phyloP scores from a whole-genome alignment of 805 yeast species.

The Groenewaldozyma salmanticensis region DNA sequence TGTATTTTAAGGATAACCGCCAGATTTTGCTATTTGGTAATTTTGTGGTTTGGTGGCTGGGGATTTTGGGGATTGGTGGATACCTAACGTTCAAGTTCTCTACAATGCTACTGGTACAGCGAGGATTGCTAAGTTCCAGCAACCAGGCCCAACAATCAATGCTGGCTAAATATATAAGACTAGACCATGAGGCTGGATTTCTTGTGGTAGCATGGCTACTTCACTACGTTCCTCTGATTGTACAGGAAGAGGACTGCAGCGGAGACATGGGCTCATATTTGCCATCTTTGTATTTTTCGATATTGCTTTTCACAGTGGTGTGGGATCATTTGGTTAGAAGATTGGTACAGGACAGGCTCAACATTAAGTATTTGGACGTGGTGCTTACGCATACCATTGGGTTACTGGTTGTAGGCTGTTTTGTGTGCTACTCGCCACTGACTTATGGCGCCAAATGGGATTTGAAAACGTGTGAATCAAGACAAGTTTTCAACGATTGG shows the following conservation, averaged over 20 bases:
- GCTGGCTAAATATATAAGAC: constrained; percentile 34
- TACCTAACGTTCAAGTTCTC: constrained; percentile 10
- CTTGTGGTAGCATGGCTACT: constrained; percentile 61
- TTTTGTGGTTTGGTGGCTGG: constrained; percentile 9
- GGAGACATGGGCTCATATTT: constrained; percentile 58
- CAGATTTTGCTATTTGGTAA: constrained; percentile 14
- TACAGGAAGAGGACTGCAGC: constrained; percentile 64
- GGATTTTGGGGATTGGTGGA: constrained; percentile 2
- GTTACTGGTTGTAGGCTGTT: constrained; percentile 32
- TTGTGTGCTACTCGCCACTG: constrained; percentile 47
- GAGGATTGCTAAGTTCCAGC: constrained; percentile 4
- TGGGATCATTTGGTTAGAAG: constrained; percentile 34
- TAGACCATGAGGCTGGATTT: constrained; percentile 49
- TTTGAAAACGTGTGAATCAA: neutral
- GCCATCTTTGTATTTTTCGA: constrained; percentile 72
- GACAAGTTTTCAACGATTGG: constrained; percentile 3
- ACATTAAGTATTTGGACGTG: neutral
- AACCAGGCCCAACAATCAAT: neutral
- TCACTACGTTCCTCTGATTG: constrained; percentile 65
- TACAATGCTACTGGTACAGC: constrained; percentile 8
- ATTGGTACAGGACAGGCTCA: no score
- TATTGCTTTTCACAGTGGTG: constrained; percentile 52
- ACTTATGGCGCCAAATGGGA: constrained; percentile 57
- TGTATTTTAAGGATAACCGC: constrained; percentile 6
- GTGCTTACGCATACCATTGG: neutral